Base-by-base conservation (phyloP, 805 yeast genomes). In the Suhomyces sp. region DNA sequence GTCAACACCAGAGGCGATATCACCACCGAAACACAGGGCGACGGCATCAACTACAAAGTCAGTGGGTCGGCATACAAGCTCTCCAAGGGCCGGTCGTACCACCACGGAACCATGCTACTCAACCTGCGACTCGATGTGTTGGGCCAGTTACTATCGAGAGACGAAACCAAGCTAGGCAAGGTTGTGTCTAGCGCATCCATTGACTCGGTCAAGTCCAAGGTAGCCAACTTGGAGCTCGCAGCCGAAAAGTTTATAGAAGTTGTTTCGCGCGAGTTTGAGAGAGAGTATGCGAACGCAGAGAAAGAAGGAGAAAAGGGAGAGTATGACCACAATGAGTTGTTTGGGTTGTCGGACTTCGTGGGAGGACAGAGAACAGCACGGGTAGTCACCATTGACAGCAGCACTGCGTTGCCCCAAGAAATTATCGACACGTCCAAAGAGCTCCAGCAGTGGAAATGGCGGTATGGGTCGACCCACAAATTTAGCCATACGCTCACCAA, bases 91-190 rank as follows among this genome's bases (percentile, higher is more conserved):
- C 83, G 84, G 60, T 84, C 96, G 6, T 86, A 92, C 59, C 99
- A 94, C 65, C 99, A 94, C 71, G 99, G 97, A 0, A 94, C 99
- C 0, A 89, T 94, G 97, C 74, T 94, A 6, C 72, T 94, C 23
- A 72, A 81, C 51, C 84, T 96, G 42, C 75, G 84, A 38, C 69
- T 94, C 24, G 76, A 75, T n/a, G 69, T 77, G 0, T 73, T 94
- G 53, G 74, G 84, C 1, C 74, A 81, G n/a, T 65, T 90, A 12
- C 73, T 94, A 54, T 77, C 79, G 35, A 72, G 85, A 13, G 78
- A 76, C 44, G 68, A 70, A 9, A 56, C 69, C 1, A 58, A 68
- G 3, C 58, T 71, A 26, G 83, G 82, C 0, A 54, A 58, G 1
- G 74, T 86, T 1, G 73, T 67, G 17, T 69, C 83, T 51, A 69